Conservation (phyloP, 768 basidiomycete genomes). For the Boletus subparvulus region DNA sequence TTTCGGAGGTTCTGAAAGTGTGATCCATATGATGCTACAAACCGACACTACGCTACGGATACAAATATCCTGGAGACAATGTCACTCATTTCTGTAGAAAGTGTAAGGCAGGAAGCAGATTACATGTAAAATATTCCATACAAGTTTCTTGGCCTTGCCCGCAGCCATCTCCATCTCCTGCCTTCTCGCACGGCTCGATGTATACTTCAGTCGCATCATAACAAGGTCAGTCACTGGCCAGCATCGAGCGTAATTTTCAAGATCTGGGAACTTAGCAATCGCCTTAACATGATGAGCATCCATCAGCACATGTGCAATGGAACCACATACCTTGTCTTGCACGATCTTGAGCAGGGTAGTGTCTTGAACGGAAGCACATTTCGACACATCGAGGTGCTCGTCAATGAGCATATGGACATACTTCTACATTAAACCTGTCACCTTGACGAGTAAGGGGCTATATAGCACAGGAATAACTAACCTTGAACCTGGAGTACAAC, state of each 20-base stretch:
- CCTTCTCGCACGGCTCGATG: neutral
- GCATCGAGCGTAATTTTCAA: conserved; percentile 3
- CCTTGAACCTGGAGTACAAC: conserved; percentile 19
- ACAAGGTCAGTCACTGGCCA: conserved; percentile 9
- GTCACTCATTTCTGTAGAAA: no score
- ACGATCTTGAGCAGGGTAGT: neutral
- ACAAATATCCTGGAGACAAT: no score
- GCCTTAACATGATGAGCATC: neutral
- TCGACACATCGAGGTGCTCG: conserved; percentile 4
- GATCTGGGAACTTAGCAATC: neutral
- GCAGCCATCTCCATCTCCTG: neutral
- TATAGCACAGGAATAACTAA: neutral
- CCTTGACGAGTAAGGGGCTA: no score
- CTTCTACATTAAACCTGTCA: neutral
- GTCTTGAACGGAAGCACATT: conserved; percentile 11
- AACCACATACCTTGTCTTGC: neutral
- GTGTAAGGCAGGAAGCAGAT: no score
- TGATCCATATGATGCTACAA: no score
- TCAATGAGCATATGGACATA: neutral
- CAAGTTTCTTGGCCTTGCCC: conserved; percentile 1
- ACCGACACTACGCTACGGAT: no score
- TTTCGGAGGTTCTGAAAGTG: no score
- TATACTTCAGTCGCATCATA: conserved; percentile 12
- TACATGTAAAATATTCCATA: no score
- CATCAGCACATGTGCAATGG: no score